Percentiles rank a stretch among this genome's conserved stretches.
Evolutionary conservation across 1,284 basidiomycete species (phyloP).

Genomic region (Athelia sp.): DNA sequence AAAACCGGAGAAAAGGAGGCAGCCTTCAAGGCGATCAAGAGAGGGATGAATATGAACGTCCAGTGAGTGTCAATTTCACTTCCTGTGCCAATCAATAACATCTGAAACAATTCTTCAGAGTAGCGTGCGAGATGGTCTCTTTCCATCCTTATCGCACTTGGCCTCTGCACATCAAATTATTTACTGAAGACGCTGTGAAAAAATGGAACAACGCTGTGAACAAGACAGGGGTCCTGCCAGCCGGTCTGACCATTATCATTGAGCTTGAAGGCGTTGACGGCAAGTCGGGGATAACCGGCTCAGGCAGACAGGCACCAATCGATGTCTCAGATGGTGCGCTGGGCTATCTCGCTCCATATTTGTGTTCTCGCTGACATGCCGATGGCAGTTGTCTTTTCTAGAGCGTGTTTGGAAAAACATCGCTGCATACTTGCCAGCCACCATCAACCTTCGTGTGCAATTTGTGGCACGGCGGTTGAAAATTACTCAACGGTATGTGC

Average conservation of each 20-base stretch:
- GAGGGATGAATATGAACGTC: constrained; percentile 39
- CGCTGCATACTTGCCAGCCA: constrained; percentile 31
- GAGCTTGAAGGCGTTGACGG: constrained; percentile 77
- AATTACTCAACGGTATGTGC: constrained; percentile 41
- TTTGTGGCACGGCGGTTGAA: constrained; percentile 46
- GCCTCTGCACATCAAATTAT: constrained; percentile 67
- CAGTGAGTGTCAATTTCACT: constrained; percentile 31
- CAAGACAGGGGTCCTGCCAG: constrained; percentile 34
- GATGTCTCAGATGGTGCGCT: constrained; percentile 59
- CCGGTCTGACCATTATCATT: constrained; percentile 42
- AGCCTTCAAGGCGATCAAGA: constrained; percentile 15
- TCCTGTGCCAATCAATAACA: neutral
- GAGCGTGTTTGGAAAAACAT: constrained; percentile 51
- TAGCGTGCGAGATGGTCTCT: constrained; percentile 49
- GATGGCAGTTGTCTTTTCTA: constrained; percentile 46
- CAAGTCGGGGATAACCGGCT: constrained; percentile 41
- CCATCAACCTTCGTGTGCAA: constrained; percentile 35
- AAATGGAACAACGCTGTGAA: constrained; percentile 36
- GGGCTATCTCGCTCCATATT: neutral
- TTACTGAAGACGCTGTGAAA: constrained; percentile 55
- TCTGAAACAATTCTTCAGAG: constrained; percentile 25
- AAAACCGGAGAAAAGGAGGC: constrained; percentile 36
- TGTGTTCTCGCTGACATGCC: neutral
- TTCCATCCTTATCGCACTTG: constrained; percentile 56
- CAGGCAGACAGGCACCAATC: constrained; percentile 53